A percentile compares a stretch with the other conserved stretches of the same genome.
Conservation (phyloP, 352 stramenopile species). For the Phytophthora fragariaefolia region DNA sequence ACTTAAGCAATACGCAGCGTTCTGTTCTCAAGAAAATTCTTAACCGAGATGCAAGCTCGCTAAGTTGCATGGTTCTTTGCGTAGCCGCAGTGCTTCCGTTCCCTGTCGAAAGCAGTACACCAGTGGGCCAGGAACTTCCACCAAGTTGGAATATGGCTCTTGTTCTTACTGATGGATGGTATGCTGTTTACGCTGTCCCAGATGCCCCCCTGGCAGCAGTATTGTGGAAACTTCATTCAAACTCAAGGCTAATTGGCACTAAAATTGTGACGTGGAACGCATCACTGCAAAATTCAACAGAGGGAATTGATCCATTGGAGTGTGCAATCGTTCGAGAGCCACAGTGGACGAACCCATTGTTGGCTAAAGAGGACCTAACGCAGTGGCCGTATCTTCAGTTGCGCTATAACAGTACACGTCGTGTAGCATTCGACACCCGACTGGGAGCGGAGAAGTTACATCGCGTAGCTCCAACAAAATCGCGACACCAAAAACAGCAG, state of each 20-base stretch:
- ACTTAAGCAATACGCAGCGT: conserved; percentile 55
- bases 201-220: conserved; percentile 46
- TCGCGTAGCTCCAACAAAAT: conserved; percentile 11
- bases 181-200: conserved; percentile 67
- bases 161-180: conserved; percentile 80
- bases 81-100: conserved; percentile 62
- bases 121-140: conserved; percentile 49
- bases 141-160: conserved; percentile 62
- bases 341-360: conserved; percentile 54
- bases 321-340: conserved; percentile 49
- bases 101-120: conserved; percentile 28
- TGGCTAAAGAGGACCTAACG: conserved; percentile 54
- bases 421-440: conserved; percentile 44
- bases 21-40: conserved; percentile 77
- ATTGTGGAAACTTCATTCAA: conserved; percentile 56
- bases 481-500: conserved; percentile 20
- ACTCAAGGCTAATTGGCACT: conserved; percentile 50
- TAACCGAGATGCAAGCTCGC: conserved; percentile 64
- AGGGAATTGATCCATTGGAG: conserved; percentile 75
- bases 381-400: conserved; percentile 70
- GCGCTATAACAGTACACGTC: conserved; percentile 73
- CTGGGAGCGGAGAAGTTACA: conserved; percentile 58
- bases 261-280: conserved; percentile 80
- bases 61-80: conserved; percentile 73
- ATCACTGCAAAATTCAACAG: conserved; percentile 60